Conservation (phyloP, 1,139 yeast species). For the Kodamaea sp. region DNA sequence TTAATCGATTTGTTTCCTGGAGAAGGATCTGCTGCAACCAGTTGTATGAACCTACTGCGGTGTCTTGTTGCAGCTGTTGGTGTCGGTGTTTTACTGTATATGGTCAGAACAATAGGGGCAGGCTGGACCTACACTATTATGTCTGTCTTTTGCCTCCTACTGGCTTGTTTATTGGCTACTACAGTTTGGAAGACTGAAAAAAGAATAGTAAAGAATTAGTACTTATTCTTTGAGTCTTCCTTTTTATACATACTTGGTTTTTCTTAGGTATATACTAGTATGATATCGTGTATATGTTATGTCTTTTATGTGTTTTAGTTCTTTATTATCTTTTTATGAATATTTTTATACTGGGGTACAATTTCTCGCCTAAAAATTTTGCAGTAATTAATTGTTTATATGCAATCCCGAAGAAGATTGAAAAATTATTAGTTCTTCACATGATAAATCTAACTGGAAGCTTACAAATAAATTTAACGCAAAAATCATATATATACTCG, state of each 20-base stretch:
- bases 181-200: conserved; percentile 4
- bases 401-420: not conserved
- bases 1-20: conserved; percentile 30
- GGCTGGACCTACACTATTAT: conserved; percentile 24
- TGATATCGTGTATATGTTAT: no score
- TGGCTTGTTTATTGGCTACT: conserved; percentile 2
- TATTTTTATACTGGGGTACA: not conserved
- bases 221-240: no score
- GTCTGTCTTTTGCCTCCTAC: conserved; percentile 16
- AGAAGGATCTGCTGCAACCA: conserved; percentile 29
- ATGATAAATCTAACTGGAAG: not conserved
- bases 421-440: not conserved
- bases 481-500: not conserved
- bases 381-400: no score
- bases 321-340: not conserved
- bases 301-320: not conserved
- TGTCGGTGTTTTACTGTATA: conserved; percentile 21
- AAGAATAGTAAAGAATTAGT: no score
- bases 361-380: not conserved
- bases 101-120: conserved; percentile 19
- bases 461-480: conserved; percentile 1
- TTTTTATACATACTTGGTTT: no score
- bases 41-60: conserved; percentile 29
- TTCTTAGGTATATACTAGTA: no score
- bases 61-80: conserved; percentile 22